These are phyloP conservation scores for Aureobasidium zeae DNA, from an alignment of 2,329 filamentous ascomycete species.

Conservation along the genomic window DNA sequence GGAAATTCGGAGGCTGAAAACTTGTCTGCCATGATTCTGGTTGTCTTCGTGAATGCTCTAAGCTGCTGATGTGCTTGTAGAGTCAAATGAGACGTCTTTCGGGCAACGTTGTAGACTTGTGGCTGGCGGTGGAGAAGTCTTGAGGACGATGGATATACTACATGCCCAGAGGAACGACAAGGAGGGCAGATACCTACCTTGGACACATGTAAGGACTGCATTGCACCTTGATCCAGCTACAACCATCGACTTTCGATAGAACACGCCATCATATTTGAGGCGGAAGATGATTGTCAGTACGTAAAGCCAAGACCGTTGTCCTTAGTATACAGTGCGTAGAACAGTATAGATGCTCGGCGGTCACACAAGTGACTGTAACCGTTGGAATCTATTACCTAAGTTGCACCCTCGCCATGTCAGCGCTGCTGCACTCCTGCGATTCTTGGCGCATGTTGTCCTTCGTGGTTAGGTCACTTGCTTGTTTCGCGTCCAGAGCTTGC, in stretches of 20 bases:
- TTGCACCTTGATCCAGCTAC: neutral
- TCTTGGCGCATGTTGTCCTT: too few relatives aligned
- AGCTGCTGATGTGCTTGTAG: neutral
- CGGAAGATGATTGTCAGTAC: neutral
- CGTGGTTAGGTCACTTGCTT: too few relatives aligned
- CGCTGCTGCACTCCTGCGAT: too few relatives aligned
- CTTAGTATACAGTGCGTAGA: slow-evolving; percentile 6
- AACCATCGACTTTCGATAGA: neutral
- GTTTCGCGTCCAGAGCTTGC: too few relatives aligned
- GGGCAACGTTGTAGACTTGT: neutral
- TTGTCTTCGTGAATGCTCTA: neutral
- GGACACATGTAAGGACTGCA: neutral
- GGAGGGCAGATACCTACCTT: too few relatives aligned
- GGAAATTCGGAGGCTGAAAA: slow-evolving; percentile 2
- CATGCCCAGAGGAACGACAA: neutral
- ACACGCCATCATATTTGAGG: neutral
- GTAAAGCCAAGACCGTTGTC: slow-evolving; percentile 13
- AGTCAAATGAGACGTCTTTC: neutral
- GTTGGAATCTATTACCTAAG: too few relatives aligned
- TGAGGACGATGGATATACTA: neutral
- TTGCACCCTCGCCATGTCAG: too few relatives aligned
- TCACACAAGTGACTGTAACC: neutral
- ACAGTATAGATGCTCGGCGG: slow-evolving; percentile 12
- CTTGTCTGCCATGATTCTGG: slow-evolving; percentile 5
- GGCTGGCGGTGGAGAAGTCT: neutral